Base-by-base conservation (phyloP, 2,329 filamentous ascomycete species). In the Exophiala sp. region DNA sequence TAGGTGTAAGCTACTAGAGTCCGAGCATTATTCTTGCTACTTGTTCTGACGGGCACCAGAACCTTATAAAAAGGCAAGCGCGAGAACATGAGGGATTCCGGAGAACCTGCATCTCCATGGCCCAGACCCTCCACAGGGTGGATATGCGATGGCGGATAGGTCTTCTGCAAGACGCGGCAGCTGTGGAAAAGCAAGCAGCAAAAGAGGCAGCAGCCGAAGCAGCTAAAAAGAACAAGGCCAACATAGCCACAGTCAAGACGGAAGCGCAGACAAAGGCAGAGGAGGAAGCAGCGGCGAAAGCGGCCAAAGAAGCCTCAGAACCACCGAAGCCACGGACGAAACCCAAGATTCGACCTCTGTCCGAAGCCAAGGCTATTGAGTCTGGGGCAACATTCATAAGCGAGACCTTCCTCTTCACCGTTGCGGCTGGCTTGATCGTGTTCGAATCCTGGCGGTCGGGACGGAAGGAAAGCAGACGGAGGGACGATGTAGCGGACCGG, bases 121-220 rank as follows among this genome's bases (percentile, higher is more conserved):
- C 85, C 8, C 84, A 88, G 66, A 69, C 74, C 8, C 76, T 88
- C 32, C 84, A 88, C 67, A 76, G 80, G 44, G 71, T 86, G 56
- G 84, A 88, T 65, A 87, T 88, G 82, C 79, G 83, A 40, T 80
- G 87, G 69, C 80, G 83, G 44, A 72, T 88, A 56, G 84, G 84
- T 18, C 75, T 85, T 4, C 74, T 87, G 2, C 83, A 85, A 61
- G 84, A 86, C 63, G 76, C 75, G 7, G 78, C 80, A 2, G 76
- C 81, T 1, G 66, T 73, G 32, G 70, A 76, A 50, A 68, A 66
- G 58, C 73, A 71, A 59, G 70, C 70, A 20, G 67, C 67, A 11
- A 65, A 77, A 49, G 80, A 82, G 50, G 75, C 79, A 18, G 74
- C 72, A 57, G 70, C 76, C 16, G 79, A 77, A 14, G 76, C 79